Evolutionary conservation across 177 flowering plant genomes (phyloP).

Genomic region (Vitis hybrid): DNA sequence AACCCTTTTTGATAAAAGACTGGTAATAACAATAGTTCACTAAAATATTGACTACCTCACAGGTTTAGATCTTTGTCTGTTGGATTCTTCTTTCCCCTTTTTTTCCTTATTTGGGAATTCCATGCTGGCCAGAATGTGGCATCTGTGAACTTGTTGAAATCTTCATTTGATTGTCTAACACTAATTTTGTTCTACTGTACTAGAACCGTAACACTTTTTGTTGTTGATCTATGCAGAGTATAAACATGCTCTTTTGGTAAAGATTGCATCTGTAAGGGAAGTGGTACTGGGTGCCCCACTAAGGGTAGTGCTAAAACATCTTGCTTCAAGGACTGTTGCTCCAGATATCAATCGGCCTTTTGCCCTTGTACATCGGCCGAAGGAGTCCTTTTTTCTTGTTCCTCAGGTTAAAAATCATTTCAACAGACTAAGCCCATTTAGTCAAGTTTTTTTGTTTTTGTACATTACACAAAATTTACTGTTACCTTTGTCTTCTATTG

Average conservation of each 20-base stretch:
- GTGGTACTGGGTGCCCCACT: slow-evolving; percentile 94
- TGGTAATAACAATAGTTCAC: no score
- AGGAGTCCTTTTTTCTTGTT: slow-evolving; percentile 80
- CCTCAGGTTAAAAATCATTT: slow-evolving; percentile 60
- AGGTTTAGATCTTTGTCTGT: no score
- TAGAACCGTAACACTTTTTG: not conserved
- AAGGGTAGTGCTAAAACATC: slow-evolving; percentile 62
- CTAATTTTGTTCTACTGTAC: not conserved
- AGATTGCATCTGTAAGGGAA: slow-evolving; percentile 92
- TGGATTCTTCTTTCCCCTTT: not conserved
- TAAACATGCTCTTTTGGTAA: slow-evolving; percentile 63
- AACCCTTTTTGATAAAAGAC: no score
- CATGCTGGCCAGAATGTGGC: no score
- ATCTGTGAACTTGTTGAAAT: no score
- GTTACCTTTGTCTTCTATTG: no score
- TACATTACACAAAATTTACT: not conserved
- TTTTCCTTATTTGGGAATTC: not conserved
- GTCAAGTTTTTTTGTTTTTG: not conserved
- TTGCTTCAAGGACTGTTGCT: slow-evolving; percentile 63
- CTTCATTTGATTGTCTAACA: not conserved
- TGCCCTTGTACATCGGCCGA: slow-evolving; percentile 91
- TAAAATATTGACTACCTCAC: no score
- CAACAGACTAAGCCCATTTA: not conserved
- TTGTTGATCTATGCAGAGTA: slow-evolving; percentile 39
- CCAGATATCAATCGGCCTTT: slow-evolving; percentile 61